Evolutionary conservation across 805 yeast genomes (phyloP).

Genomic region (Candida succiphila): DNA sequence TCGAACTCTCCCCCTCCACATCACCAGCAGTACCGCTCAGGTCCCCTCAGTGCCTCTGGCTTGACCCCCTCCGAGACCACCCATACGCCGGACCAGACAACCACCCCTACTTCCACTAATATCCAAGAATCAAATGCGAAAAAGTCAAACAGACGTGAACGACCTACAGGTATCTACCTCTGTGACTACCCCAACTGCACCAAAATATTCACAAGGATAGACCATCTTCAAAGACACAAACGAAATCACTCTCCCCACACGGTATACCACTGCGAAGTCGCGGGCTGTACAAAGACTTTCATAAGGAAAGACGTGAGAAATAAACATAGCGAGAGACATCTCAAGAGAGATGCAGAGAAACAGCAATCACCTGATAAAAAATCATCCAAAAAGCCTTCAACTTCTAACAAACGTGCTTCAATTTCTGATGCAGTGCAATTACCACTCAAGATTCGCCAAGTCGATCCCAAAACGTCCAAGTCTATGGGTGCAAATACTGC

Average conservation of each 20-base stretch:
- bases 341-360: conserved; percentile 13
- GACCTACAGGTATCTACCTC: conserved; percentile 9
- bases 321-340: conserved; percentile 30
- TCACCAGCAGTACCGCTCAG: too few relatives aligned
- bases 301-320: conserved; percentile 42
- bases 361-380: conserved; percentile 1
- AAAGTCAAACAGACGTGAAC: conserved; percentile 7
- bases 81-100: neutral
- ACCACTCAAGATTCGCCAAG: neutral
- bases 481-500: too few relatives aligned
- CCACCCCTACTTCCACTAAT: too few relatives aligned
- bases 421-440: neutral
- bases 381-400: neutral
- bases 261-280: conserved; percentile 35
- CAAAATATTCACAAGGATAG: conserved; percentile 46
- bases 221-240: conserved; percentile 48
- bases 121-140: neutral
- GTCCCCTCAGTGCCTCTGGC: too few relatives aligned
- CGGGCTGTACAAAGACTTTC: conserved; percentile 41
- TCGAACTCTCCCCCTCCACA: too few relatives aligned
- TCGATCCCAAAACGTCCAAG: too few relatives aligned
- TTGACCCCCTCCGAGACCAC: too few relatives aligned
- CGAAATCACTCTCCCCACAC: conserved; percentile 36
- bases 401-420: neutral
- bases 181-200: conserved; percentile 36